Evolutionary conservation across 768 basidiomycete species (phyloP).

Genomic region (Strobilomyces echinocephalus): DNA sequence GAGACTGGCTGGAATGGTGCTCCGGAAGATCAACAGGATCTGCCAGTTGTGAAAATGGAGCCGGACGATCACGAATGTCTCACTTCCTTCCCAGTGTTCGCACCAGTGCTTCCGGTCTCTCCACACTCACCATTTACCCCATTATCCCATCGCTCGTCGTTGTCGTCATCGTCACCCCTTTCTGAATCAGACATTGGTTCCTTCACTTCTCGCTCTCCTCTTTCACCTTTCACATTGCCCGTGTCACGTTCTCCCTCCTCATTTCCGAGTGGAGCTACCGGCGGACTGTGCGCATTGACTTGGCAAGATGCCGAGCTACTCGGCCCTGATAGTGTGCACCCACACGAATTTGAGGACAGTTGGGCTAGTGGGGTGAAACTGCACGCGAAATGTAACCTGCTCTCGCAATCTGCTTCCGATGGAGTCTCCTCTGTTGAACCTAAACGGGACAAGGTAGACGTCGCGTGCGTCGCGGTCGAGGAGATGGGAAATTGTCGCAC

Average conservation of each 20-base stretch:
- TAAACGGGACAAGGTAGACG: constrained; percentile 2
- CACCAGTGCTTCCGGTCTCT: constrained; percentile 7
- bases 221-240: constrained; percentile 12
- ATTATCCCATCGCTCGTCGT: constrained; percentile 14
- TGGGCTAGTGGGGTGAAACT: constrained; percentile 24
- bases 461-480: constrained; percentile 3
- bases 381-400: constrained; percentile 9
- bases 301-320: constrained; percentile 45
- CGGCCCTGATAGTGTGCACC: constrained; percentile 42
- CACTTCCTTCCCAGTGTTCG: constrained; percentile 2
- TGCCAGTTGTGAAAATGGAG: constrained; percentile 36
- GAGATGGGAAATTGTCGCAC: constrained; percentile 3
- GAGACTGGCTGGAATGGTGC: constrained; percentile 24
- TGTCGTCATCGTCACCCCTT: constrained; percentile 17
- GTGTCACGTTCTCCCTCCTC: constrained; percentile 9
- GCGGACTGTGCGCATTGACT: constrained; percentile 23
- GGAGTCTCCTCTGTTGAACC: background rate
- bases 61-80: constrained; percentile 37
- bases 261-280: constrained; percentile 4
- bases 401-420: constrained; percentile 5
- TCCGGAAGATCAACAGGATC: constrained; percentile 16
- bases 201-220: constrained; percentile 10
- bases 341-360: constrained; percentile 38
- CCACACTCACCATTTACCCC: constrained; percentile 20
- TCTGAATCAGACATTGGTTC: constrained; percentile 18